Evolutionary conservation across 2,329 filamentous ascomycete species (phyloP), one percentile per base, ranked within the genome.

Genomic region (Cercospora sesami): DNA sequence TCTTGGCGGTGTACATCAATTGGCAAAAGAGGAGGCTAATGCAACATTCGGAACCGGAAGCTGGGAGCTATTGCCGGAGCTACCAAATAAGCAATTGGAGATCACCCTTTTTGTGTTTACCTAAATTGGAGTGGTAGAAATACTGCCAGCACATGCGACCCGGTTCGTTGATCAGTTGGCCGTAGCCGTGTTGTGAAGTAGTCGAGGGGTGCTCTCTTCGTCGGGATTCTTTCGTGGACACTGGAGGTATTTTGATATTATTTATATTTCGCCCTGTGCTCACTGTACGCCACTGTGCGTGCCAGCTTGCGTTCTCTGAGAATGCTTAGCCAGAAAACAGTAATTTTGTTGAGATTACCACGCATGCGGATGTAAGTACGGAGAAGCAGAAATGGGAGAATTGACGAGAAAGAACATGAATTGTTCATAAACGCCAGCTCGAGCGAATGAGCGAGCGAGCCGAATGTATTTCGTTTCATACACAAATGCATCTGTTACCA

Each of bases 21-120:
- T 55, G 23, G 23, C 23, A 30, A n/a, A 55, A 55, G 12, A 8
- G 23, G 4, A n/a, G 14, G 42, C 42, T 55, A 55, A 55, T 55
- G 48, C 48, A 55, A 5, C 48, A 16, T 26, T 8, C 23, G 48
- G 48, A 55, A 26, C 23, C 48, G 23, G 48, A 28, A 28, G 48
- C 21, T 30, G 48, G 48, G 23, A 55, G 26, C 21, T 14, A 26
- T 14, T 28, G 23, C 48, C 48, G 48, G 48, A 55, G 48, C 48
- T 26, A 55, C 48, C 23, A 55, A 55, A 28, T n/a, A 55, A 55
- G 48, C 48, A 28, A 55, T 28, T 55, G 48, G 8, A 8, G 48
- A 55, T 26, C 48, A 55, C 48, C 23, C n/a, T 55, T 36, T 48
- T 55, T 55, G 48, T 55, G 23, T 55, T 55, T 55, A 55, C 48